Evolutionary conservation across 2,329 filamentous ascomycete species (phyloP).

Genomic region (Aspergillus fumigatus): DNA sequence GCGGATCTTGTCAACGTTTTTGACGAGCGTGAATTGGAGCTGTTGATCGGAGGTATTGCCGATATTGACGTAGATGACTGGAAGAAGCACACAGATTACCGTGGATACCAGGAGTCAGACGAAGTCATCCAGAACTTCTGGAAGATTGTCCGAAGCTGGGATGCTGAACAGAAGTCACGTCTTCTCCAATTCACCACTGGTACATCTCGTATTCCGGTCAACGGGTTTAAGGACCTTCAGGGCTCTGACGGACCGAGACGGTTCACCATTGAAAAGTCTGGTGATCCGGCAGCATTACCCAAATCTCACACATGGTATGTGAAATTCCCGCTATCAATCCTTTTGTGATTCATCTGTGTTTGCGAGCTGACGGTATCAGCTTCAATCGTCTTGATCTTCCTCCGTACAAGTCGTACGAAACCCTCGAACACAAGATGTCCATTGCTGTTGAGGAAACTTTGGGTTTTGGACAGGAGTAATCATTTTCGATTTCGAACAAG

Average conservation of each 20-base stretch:
- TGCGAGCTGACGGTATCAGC: conserved; percentile 44
- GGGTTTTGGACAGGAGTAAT: conserved; percentile 94
- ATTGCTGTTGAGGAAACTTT: conserved; percentile 98
- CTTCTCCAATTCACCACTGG: conserved; percentile 95
- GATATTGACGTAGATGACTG: conserved; percentile 99
- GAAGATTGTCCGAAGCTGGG: conserved; percentile 92
- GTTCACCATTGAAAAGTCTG: conserved; percentile 97
- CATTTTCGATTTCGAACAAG: conserved; percentile 1
- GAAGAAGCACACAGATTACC: conserved; percentile 99
- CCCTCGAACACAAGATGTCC: conserved; percentile 81
- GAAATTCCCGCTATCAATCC: conserved; percentile 1
- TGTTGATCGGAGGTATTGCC: conserved; percentile 97
- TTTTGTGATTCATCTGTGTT: background rate
- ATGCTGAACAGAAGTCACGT: conserved; percentile 96
- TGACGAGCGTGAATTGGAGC: conserved; percentile 92
- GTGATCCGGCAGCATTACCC: conserved; percentile 81
- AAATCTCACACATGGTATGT: conserved; percentile 97
- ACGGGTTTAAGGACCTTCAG: conserved; percentile 98
- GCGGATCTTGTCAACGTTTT: conserved; percentile 97
- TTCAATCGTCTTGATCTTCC: conserved; percentile 97
- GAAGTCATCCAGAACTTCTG: conserved; percentile 98
- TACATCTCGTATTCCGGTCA: conserved; percentile 95
- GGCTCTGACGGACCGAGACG: conserved; percentile 91
- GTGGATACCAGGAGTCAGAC: conserved; percentile 95
- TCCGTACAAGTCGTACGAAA: conserved; percentile 83